phyloP scores from a whole-genome alignment of 176 grass and related monocot species.

The Otatea glauca region DNA sequence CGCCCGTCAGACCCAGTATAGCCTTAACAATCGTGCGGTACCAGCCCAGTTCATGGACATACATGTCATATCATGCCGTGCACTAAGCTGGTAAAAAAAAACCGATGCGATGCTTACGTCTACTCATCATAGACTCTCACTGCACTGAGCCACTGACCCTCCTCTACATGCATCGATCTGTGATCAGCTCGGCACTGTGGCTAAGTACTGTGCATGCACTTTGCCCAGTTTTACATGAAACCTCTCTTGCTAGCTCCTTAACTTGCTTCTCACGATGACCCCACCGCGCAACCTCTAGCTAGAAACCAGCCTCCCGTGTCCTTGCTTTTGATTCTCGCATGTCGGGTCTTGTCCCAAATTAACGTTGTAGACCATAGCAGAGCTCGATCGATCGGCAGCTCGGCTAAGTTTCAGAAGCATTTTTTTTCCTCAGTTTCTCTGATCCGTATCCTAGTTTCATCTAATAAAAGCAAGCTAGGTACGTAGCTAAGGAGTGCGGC shows the following conservation, averaged over 20 bases:
- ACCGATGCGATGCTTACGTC: no score
- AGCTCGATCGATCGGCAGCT: background rate
- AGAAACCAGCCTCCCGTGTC: conserved; percentile 26
- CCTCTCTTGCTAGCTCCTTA: background rate
- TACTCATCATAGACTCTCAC: no score
- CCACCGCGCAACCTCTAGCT: background rate
- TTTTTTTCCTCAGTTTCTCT: background rate
- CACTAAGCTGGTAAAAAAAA: no score
- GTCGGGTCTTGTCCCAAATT: conserved; percentile 35
- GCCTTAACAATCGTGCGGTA: no score
- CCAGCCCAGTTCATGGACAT: no score
- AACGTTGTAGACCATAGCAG: conserved; percentile 31
- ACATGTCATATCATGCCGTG: no score
- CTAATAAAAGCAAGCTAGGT: background rate
- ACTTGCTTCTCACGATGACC: background rate
- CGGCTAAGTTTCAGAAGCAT: background rate
- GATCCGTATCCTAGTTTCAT: background rate
- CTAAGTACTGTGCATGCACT: conserved; percentile 29
- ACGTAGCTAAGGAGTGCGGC: background rate
- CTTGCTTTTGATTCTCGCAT: conserved; percentile 40
- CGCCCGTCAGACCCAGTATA: no score
- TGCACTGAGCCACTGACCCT: no score
- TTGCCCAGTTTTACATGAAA: conserved; percentile 24
- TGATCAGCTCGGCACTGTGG: conserved; percentile 12
- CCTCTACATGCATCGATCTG: background rate